Evolutionary conservation across 331 rosid genomes (phyloP), one percentile per base, ranked within the genome.

Genomic region (Quercus tomentella): DNA sequence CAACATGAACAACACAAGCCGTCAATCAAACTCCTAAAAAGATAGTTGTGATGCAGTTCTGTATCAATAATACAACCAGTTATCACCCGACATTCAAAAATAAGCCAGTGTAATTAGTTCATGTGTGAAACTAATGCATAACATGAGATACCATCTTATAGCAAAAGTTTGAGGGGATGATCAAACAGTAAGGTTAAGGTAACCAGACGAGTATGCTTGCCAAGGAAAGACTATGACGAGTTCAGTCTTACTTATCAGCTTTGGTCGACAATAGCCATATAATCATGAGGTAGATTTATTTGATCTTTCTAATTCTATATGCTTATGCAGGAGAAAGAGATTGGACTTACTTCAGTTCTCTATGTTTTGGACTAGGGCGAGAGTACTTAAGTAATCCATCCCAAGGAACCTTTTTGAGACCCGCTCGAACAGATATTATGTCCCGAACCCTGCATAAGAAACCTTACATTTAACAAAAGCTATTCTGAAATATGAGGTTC

Each of bases 341-440:
- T 22, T 31, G 45, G 22, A 84, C 90, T 88, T 84, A 92, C 98
- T 90, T 95, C 58, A 84, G 84, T 77, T 95, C 97, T 82, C 88
- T 89, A 74, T 87, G 97, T 88, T 93, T 95, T 12, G 98, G 97
- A 84, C 99, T 93, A 22, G 99, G 99, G 51, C 90, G 97, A 58
- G 99, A 89, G 81, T 93, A 92, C 89, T 95, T 95, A 58, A 95
- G 89, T 80, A 88, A 95, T 74, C 99, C 99, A 79, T 95, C 98
- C 99, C 99, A 95, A 17, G 98, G 99, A 85, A 93, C 99, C 86
- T 35, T 95, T 82, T 91, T 93, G 21, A 95, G 96, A 78, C 99
- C 98, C 16, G 99, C 99, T 65, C 99, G 88, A 67, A 79, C 77
- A 16, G 97, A 89, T 72, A 95, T 95, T 83, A 95, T 91, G 82